These are phyloP conservation scores for Plasmodium sp. DNA, from an alignment of 169 alveolate species.

Conservation along the genomic window DNA sequence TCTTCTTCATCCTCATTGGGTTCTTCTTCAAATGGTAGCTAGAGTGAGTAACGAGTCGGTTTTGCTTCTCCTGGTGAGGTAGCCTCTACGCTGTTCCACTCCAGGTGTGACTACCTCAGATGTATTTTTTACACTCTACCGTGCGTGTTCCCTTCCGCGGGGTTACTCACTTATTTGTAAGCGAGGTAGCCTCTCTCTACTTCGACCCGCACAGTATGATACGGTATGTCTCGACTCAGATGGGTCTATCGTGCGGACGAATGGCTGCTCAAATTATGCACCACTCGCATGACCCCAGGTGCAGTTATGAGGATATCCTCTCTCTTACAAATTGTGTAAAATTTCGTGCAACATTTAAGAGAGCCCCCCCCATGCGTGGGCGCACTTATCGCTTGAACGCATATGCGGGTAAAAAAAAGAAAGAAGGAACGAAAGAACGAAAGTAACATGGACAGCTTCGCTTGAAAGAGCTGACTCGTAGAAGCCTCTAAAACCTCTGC, in stretches of 20 bases:
- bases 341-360: background rate
- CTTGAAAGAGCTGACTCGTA: background rate
- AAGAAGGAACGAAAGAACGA: background rate
- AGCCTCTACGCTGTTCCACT: background rate
- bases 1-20: conserved; percentile 24
- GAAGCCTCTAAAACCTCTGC: background rate
- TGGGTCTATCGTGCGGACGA: background rate
- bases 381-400: background rate
- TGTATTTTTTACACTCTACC: background rate
- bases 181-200: background rate
- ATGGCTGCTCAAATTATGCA: background rate
- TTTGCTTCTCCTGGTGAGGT: background rate
- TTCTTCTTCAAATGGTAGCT: background rate
- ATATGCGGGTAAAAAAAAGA: background rate
- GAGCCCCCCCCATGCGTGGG: background rate
- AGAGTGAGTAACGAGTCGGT: background rate
- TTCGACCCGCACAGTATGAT: background rate
- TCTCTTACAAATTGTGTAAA: background rate
- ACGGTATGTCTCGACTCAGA: background rate
- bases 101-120: background rate
- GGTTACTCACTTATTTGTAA: background rate
- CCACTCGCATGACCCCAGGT: background rate
- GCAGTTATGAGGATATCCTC: background rate
- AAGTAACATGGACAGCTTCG: background rate
- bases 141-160: background rate